These are phyloP conservation scores for Taiozyma sp. DNA, from an alignment of 1,139 yeast species.

Conservation along the genomic window DNA sequence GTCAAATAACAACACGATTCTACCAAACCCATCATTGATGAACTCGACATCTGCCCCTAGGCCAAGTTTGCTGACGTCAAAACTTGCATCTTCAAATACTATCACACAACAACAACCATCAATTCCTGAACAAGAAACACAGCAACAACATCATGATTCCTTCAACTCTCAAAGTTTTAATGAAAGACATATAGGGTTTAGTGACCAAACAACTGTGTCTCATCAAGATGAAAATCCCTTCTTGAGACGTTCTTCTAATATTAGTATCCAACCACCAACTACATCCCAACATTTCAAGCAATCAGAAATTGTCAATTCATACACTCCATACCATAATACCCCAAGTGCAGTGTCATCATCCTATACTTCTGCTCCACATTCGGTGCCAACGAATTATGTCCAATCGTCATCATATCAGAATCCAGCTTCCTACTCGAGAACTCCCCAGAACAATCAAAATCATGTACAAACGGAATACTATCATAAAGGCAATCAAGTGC, in stretches of 20 bases:
- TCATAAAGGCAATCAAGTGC: neutral
- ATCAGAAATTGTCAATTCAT: conserved; percentile 21
- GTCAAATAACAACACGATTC: neutral
- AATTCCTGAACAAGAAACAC: neutral
- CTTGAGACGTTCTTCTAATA: conserved; percentile 15
- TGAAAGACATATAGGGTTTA: neutral
- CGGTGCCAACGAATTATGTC: conserved; percentile 15
- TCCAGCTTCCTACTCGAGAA: neutral
- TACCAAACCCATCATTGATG: conserved; percentile 1
- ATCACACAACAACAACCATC: conserved; percentile 2
- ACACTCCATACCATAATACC: conserved; percentile 43
- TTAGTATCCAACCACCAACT: conserved; percentile 20
- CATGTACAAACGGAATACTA: neutral
- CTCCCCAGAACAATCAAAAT: conserved; percentile 1
- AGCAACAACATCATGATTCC: conserved; percentile 1
- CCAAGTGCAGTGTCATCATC: conserved; percentile 43
- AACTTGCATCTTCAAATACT: conserved; percentile 19
- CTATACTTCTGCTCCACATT: conserved; percentile 32
- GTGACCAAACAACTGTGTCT: neutral
- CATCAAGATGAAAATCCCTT: neutral
- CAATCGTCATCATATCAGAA: neutral
- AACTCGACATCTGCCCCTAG: conserved; percentile 12
- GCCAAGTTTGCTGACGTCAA: conserved; percentile 27
- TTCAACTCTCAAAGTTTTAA: conserved; percentile 2
- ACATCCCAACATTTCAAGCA: conserved; percentile 21